phyloP scores from a whole-genome alignment of 169 alveolate species.

The Plasmodium gallinaceum region DNA sequence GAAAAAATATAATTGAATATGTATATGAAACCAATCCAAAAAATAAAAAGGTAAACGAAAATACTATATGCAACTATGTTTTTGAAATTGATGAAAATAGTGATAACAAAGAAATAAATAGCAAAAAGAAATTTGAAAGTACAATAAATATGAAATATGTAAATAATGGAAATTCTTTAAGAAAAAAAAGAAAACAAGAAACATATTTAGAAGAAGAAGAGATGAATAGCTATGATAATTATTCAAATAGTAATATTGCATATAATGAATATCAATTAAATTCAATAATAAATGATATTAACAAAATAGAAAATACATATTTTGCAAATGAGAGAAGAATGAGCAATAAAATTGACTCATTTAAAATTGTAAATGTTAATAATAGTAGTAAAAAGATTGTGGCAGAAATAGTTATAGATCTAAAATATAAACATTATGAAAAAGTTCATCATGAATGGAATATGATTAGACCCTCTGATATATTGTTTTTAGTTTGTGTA shows the following conservation, averaged over 20 bases:
- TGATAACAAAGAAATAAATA: neutral
- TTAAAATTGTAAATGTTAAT: conserved; percentile 54
- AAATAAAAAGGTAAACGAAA: conserved; percentile 59
- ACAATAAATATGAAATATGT: neutral
- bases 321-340: conserved; percentile 73
- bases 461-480: conserved; percentile 66
- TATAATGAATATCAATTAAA: conserved; percentile 70
- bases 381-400: conserved; percentile 36
- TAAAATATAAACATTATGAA: conserved; percentile 55
- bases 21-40: conserved; percentile 85
- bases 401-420: conserved; percentile 61
- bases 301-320: conserved; percentile 60
- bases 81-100: conserved; percentile 54
- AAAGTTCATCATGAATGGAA: conserved; percentile 64
- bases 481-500: conserved; percentile 70
- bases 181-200: conserved; percentile 29
- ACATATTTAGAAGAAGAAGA: neutral
- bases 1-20: conserved; percentile 90
- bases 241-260: neutral
- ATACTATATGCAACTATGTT: conserved; percentile 52
- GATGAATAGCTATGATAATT: neutral
- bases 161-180: neutral
- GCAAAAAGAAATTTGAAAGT: neutral
- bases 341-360: conserved; percentile 67
- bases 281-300: conserved; percentile 55